Evolutionary conservation across 257 asterid species (phyloP).

Genomic region (Ballota nigra): DNA sequence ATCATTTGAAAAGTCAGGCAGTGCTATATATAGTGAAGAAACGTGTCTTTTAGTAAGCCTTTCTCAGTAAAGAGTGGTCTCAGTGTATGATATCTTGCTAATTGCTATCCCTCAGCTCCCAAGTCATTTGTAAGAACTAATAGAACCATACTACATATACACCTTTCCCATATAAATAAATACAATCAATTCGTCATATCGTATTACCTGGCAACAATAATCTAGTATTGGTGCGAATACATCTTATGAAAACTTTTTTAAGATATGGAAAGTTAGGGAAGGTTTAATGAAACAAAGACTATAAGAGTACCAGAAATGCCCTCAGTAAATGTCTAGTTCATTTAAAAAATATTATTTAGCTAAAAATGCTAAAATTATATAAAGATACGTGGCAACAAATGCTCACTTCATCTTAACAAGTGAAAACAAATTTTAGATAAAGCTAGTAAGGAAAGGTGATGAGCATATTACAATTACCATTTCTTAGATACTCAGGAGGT

Average conservation of each 20-base stretch:
- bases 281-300: conserved; percentile 7
- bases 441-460: neutral
- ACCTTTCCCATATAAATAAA: neutral
- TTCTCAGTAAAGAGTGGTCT: neutral
- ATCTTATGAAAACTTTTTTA: neutral
- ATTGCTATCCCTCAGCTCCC: conserved; percentile 1
- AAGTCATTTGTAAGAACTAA: neutral
- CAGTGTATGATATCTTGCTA: neutral
- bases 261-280: neutral
- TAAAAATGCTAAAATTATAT: neutral
- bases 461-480: conserved; percentile 47
- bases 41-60: neutral
- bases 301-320: neutral
- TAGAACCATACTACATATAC: neutral
- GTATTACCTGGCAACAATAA: neutral
- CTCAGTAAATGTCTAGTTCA: neutral
- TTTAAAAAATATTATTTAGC: conserved; percentile 1
- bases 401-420: neutral
- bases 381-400: neutral
- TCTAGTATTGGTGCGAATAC: neutral
- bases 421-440: neutral
- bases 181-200: neutral
- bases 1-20: neutral
- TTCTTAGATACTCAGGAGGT: conserved; percentile 94
- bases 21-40: neutral